Evolutionary conservation across 306 rosid genomes (phyloP), one percentile per base, ranked within the genome.

Genomic region (Malus orientalis): DNA sequence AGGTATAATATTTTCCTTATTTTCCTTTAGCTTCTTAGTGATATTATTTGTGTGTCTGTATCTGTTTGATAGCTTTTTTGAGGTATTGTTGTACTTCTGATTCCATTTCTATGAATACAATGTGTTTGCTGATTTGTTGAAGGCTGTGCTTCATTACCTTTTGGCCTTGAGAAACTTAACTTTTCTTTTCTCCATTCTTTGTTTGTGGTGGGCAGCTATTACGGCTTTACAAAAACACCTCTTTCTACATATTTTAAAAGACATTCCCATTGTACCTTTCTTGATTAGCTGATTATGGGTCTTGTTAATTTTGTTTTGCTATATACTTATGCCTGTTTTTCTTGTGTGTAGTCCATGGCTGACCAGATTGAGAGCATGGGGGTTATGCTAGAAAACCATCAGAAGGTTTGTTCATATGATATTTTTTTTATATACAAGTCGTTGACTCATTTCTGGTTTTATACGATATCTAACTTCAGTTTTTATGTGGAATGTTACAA

Each of bases 321-420:
- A 15, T 61, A 20, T 61, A 20, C 59, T 79, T 67, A 75, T 67
- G 20, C 23, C 29, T n/a, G 12, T 7, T 78, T 78, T 74, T 59
- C 61, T 81, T 72, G 67, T 82, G 68, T 79, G 29, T 60, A 96
- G 98, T 92, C 97, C 32, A 91, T 91, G 99, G 82, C 91, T 32
- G 98, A 96, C 44, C 97, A 96, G 85, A 91, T 96, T 82, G 98
- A 96, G 85, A 96, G 92, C 79, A 91, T 92, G 96, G 93, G 97
- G 53, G 18, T 86, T 51, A 77, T 84, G 45, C 55, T 88, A 68
- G 99, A 92, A 81, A 80, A 74, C 59, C 83, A 96, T 62, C 98
- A 92, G 73, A 96, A 92, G 98, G 99, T 96, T 78, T 76, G 78
- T 75, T 54, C 27, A 42, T 75, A 16, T 59, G 6, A 27, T 8